phyloP scores from a whole-genome alignment of 169 alveolate genomes.

The Plasmodium cynomolgi region DNA sequence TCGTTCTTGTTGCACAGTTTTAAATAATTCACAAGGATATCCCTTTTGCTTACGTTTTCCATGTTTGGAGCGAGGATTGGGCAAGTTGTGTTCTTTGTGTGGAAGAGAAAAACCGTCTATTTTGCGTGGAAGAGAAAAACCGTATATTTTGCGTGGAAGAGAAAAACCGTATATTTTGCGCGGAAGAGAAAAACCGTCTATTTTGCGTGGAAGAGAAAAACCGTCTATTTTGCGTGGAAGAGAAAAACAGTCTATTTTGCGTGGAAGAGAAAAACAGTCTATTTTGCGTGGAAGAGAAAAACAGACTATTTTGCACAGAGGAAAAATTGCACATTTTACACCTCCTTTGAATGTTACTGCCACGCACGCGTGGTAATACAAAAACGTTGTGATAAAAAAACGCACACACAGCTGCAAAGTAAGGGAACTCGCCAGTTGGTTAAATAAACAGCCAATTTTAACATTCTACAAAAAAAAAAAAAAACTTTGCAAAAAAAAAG shows the following conservation, averaged over 20 bases:
- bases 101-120: neutral
- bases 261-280: neutral
- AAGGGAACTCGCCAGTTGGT: neutral
- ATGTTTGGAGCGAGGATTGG: neutral
- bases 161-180: neutral
- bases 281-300: neutral
- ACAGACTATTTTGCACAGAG: neutral
- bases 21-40: conserved; percentile 32
- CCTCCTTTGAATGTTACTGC: neutral
- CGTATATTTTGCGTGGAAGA: neutral
- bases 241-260: neutral
- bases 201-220: neutral
- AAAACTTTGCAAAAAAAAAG: conserved; percentile 1
- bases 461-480: neutral
- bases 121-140: neutral
- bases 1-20: conserved; percentile 62
- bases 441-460: neutral
- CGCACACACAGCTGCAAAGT: neutral
- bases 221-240: neutral
- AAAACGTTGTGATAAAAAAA: neutral
- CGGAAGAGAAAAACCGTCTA: too few species aligned
- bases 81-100: neutral
- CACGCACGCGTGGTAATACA: neutral
- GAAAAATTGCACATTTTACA: neutral
- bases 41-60: conserved; percentile 53